phyloP scores from a whole-genome alignment of 2,329 filamentous ascomycete genomes.

The Pseudogymnoascus pannorum region DNA sequence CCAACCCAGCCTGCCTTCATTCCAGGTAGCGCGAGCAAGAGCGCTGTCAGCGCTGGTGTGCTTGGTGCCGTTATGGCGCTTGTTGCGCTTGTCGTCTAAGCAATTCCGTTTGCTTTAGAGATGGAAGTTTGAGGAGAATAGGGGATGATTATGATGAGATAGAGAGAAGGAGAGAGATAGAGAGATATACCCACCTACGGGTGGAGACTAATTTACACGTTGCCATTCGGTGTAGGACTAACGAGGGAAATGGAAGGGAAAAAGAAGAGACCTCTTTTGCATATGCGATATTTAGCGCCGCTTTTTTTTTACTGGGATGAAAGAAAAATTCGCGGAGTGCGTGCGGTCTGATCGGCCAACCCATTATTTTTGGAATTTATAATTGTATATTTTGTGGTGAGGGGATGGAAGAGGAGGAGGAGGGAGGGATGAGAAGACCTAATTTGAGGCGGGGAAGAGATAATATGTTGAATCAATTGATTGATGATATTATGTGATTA shows the following conservation, averaged over 20 bases:
- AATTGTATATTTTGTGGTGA: not conserved
- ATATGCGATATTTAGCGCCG: conserved; percentile 8
- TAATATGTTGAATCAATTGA: not conserved
- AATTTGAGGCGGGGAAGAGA: not conserved
- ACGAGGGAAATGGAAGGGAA: not conserved
- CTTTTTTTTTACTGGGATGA: not conserved
- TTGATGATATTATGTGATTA: not conserved
- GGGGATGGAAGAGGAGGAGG: not conserved
- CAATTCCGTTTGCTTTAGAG: not conserved
- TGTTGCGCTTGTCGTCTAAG: conserved; percentile 1
- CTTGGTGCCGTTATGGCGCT: not conserved
- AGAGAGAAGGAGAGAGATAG: not conserved
- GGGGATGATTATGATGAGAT: not conserved
- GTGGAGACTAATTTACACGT: conserved; percentile 6
- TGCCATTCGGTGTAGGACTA: conserved; percentile 5
- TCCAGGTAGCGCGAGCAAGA: not conserved
- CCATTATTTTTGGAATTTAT: not conserved
- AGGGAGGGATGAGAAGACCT: not conserved
- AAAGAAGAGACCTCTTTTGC: not conserved
- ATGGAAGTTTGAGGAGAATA: not conserved
- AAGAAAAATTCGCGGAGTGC: not conserved
- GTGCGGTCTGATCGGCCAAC: conserved; percentile 6
- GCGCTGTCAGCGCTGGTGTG: not conserved
- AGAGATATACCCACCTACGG: not conserved
- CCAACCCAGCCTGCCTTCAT: not conserved